These are phyloP conservation scores for Colletotrichum acutatum DNA, from an alignment of 2,329 filamentous ascomycete genomes.

Conservation along the genomic window DNA sequence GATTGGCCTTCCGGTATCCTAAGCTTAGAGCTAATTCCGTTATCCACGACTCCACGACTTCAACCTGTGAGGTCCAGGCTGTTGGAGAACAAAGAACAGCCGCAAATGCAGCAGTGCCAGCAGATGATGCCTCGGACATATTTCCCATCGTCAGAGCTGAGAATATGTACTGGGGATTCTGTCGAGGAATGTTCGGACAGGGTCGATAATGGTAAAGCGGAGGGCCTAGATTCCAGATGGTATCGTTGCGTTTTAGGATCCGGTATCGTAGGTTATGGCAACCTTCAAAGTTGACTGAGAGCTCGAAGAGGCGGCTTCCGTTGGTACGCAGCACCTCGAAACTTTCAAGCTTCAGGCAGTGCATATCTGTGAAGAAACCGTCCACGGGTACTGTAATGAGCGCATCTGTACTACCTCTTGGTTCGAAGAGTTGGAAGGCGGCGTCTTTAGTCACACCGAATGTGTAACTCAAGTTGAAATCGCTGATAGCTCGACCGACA, in stretches of 20 bases:
- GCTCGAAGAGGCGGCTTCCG: too few species aligned
- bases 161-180: not conserved
- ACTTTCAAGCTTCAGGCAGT: too few species aligned
- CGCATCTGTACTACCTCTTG: not conserved
- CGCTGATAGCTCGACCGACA: not conserved
- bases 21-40: not conserved
- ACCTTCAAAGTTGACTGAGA: too few species aligned
- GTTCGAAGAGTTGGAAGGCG: constrained; percentile 6
- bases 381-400: not conserved
- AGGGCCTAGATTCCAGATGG: too few species aligned
- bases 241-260: too few species aligned
- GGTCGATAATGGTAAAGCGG: not conserved
- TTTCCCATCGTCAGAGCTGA: too few species aligned
- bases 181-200: not conserved
- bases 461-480: constrained; percentile 7
- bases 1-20: not conserved
- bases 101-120: not conserved
- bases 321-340: too few species aligned
- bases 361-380: not conserved
- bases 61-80: not conserved
- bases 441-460: not conserved
- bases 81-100: constrained; percentile 4
- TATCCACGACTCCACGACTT: constrained; percentile 7
- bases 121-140: too few species aligned
- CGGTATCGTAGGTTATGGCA: too few species aligned